These are phyloP conservation scores for Epichloe sp. DNA, from an alignment of 2,329 filamentous ascomycete species.

Conservation along the genomic window DNA sequence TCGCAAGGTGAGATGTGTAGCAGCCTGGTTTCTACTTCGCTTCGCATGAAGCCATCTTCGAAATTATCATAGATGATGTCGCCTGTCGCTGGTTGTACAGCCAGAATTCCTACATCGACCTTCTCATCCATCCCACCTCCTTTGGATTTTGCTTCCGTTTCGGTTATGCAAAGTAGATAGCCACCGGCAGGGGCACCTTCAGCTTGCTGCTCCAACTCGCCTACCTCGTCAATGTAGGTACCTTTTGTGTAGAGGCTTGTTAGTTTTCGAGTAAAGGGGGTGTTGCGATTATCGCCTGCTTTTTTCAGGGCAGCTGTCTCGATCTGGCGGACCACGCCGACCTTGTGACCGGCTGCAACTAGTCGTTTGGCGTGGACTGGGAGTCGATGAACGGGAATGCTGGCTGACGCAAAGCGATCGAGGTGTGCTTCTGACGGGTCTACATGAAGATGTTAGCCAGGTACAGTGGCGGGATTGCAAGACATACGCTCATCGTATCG, in stretches of 20 bases:
- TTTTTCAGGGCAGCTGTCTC: slow-evolving; percentile 95
- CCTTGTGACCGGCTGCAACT: slow-evolving; percentile 85
- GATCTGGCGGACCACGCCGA: slow-evolving; percentile 85
- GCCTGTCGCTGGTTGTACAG: slow-evolving; percentile 89
- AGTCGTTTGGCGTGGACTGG: slow-evolving; percentile 90
- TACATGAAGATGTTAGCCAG: slow-evolving; percentile 15
- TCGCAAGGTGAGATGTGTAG: slow-evolving; percentile 94
- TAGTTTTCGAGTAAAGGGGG: slow-evolving; percentile 76
- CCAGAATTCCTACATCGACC: slow-evolving; percentile 80
- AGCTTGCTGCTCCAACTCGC: slow-evolving; percentile 50
- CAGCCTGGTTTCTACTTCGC: slow-evolving; percentile 88
- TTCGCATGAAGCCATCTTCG: slow-evolving; percentile 94
- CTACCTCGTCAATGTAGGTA: slow-evolving; percentile 89
- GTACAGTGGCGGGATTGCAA: neutral
- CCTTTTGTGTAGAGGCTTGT: slow-evolving; percentile 97
- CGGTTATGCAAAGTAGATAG: slow-evolving; percentile 88
- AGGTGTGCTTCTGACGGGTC: slow-evolving; percentile 84
- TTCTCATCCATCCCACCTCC: slow-evolving; percentile 79
- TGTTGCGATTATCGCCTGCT: slow-evolving; percentile 83
- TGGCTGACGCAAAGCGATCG: slow-evolving; percentile 85
- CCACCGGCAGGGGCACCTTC: slow-evolving; percentile 48
- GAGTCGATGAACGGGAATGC: slow-evolving; percentile 82
- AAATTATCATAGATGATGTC: slow-evolving; percentile 95
- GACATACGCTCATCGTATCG: slow-evolving; percentile 75
- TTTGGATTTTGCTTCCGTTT: slow-evolving; percentile 54